Base-by-base conservation (phyloP, 805 yeast species). In the Metschnikowia arizonensis region DNA sequence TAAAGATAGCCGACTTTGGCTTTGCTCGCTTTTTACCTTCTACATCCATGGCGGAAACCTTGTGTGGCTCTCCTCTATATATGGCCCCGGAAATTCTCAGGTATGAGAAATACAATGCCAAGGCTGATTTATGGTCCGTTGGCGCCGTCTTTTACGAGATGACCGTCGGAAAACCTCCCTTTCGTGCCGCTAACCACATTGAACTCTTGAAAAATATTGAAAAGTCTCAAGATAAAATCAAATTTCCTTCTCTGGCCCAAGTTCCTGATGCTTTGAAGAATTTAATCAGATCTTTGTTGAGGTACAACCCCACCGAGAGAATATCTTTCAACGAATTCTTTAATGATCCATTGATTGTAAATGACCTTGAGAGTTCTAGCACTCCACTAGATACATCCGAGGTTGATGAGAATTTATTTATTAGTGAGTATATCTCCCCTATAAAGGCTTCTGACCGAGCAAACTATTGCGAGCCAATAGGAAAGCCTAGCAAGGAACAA, bases 71-170 rank as follows among this genome's bases (percentile, higher is more conserved):
- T 9, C 99, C 99, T 3, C 75, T 93, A 35, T 93, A 93, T 66
- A 93, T 93, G 99, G 99, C 99, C 0, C 99, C 99, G 0, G 99
- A 93, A 66, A 93, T 93, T 39, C 71, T 93, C 55, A 76, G 95
- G 51, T 90, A 88, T 60, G 97, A 93, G 62, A 93, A 89, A 65
- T 93, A 93, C 68, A 89, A 90, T 55, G 99, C 98, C 4, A 90
- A 89, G 62, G 98, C 97, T 0, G 99, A 93, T 62, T 67, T 93
- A 52, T 93, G 99, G 99, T 89, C 97, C 5, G 96, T 91, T 4
- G 99, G 99, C 3, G 95, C 98, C 1, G 98, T 93, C 1, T 69
- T 90, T 10, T 93, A 83, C 65, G 99, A 93, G 65, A 90, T 93
- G 97, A 78, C 87, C 10, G 89, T 87, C 25, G 98, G 98, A n/a